Base-by-base conservation (phyloP, 208 protist genomes). In the Wallacemonas sp. region DNA sequence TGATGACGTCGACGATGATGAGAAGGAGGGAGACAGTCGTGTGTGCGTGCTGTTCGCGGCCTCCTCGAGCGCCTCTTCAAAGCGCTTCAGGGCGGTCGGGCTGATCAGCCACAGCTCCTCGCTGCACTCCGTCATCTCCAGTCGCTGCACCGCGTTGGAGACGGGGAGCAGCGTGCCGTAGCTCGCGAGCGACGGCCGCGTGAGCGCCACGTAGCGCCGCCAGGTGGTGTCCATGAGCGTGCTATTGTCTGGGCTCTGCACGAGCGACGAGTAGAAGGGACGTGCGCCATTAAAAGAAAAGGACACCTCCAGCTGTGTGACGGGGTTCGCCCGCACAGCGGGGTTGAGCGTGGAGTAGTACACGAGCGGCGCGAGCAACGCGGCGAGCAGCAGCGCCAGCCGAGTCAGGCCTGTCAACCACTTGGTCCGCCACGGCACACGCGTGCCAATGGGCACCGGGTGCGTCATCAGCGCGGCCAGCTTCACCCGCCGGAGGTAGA, bases 301-400 rank as follows among this genome's bases (percentile, higher is more conserved):
- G 29, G 52, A 61, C 14, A 91, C 33, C 18, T 50, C 54, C 26
- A 90, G 32, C 59, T 80, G 45, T 29, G 55, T 67, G 10, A 86
- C 84, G 4, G 38, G 36, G 65, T 89, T 95, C 29, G 65, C 61
- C 32, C 49, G 61, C 23, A 90, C 72, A 18, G 76, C 86, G 2
- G 92, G 89, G 73, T 91, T 94, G 72, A 93, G 87, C 26, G 87
- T 90, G 32, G 89, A 94, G 68, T 92, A 97, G 76, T 94, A 97
- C 20, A 92, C 44, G 26, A 97, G 74, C 23, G 92, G 92, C 2
- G 77, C 80, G 18, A 94, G 76, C 22, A 97, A 67, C n/a, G 83
- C 79, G 2, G 86, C 28, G 8, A 92, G 57, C 41, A 94, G 68
- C 1, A 95, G 61, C 16, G 54, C 57, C 16, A 95, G 61, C n/a